These are phyloP conservation scores for Aspergillus uvarum DNA, from an alignment of 2,329 filamentous ascomycete genomes.

Conservation along the genomic window DNA sequence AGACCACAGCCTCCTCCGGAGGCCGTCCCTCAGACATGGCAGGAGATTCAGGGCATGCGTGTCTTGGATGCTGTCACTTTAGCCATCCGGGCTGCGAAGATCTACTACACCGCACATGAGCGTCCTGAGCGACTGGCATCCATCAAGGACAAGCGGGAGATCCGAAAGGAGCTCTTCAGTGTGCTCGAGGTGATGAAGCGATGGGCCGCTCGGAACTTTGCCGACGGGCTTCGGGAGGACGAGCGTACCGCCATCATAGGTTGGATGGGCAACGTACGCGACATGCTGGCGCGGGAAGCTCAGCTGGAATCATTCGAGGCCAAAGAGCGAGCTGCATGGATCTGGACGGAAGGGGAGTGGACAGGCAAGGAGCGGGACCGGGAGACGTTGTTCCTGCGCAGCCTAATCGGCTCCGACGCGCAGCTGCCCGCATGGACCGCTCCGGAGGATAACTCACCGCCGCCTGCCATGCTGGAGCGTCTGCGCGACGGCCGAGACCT, in stretches of 20 bases:
- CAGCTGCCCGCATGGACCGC: slow-evolving; percentile 69
- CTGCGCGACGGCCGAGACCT: slow-evolving; percentile 79
- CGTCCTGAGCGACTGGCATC: slow-evolving; percentile 79
- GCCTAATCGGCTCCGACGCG: slow-evolving; percentile 60
- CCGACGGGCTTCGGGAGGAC: slow-evolving; percentile 73
- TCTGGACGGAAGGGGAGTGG: slow-evolving; percentile 82
- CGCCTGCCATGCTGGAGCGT: slow-evolving; percentile 68
- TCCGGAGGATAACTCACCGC: slow-evolving; percentile 45
- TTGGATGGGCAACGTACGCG: slow-evolving; percentile 78
- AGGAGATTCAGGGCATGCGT: slow-evolving; percentile 87
- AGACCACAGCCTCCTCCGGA: slow-evolving; percentile 19
- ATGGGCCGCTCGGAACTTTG: slow-evolving; percentile 85
- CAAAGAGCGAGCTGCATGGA: slow-evolving; percentile 70
- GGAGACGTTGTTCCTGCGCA: slow-evolving; percentile 77
- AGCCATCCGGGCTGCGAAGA: slow-evolving; percentile 91
- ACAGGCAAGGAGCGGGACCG: slow-evolving; percentile 69
- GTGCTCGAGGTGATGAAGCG: slow-evolving; percentile 90
- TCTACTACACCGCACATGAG: slow-evolving; percentile 94
- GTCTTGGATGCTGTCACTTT: slow-evolving; percentile 90
- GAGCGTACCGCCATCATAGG: slow-evolving; percentile 72
- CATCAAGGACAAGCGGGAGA: slow-evolving; percentile 82
- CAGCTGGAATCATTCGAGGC: slow-evolving; percentile 72
- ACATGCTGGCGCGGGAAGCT: slow-evolving; percentile 74
- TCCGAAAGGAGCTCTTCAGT: slow-evolving; percentile 77
- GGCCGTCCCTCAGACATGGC: slow-evolving; percentile 62